These are phyloP conservation scores for Chondrostereum purpureum DNA, from an alignment of 1,284 basidiomycete genomes.

Conservation along the genomic window DNA sequence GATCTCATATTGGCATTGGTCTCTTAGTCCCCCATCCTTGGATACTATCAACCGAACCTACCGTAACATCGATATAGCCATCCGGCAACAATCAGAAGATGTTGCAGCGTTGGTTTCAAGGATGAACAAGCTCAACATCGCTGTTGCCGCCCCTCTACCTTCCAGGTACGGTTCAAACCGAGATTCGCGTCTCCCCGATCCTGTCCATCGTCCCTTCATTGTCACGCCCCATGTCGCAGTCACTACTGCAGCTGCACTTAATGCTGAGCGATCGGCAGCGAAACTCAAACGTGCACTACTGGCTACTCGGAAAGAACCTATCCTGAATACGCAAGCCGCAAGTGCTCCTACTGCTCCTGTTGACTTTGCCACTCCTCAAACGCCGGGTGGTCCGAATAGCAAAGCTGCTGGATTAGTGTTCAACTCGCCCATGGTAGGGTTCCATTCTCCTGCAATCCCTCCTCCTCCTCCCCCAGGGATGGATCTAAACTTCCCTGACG, in stretches of 20 bases:
- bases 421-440: constrained; percentile 17
- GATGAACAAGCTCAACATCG: constrained; percentile 46
- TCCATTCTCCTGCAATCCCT: no score
- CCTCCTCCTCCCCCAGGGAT: not conserved
- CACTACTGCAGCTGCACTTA: constrained; percentile 71
- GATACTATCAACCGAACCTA: constrained; percentile 81
- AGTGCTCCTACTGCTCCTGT: constrained; percentile 31
- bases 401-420: constrained; percentile 16
- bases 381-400: constrained; percentile 14
- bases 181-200: constrained; percentile 37
- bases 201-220: constrained; percentile 30
- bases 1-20: constrained; percentile 3
- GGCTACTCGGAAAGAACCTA: constrained; percentile 50
- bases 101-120: constrained; percentile 51
- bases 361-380: constrained; percentile 32
- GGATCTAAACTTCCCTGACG: not conserved
- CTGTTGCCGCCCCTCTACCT: constrained; percentile 18
- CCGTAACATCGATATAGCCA: constrained; percentile 71
- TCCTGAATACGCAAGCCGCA: constrained; percentile 53
- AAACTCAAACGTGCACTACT: constrained; percentile 66
- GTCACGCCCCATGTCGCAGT: constrained; percentile 60
- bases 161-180: constrained; percentile 19
- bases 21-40: constrained; percentile 70
- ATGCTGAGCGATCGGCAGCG: constrained; percentile 67
- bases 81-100: constrained; percentile 57